Evolutionary conservation across 768 basidiomycete species (phyloP), one percentile per base, ranked within the genome.

Genomic region (Coprinellus micaceus): DNA sequence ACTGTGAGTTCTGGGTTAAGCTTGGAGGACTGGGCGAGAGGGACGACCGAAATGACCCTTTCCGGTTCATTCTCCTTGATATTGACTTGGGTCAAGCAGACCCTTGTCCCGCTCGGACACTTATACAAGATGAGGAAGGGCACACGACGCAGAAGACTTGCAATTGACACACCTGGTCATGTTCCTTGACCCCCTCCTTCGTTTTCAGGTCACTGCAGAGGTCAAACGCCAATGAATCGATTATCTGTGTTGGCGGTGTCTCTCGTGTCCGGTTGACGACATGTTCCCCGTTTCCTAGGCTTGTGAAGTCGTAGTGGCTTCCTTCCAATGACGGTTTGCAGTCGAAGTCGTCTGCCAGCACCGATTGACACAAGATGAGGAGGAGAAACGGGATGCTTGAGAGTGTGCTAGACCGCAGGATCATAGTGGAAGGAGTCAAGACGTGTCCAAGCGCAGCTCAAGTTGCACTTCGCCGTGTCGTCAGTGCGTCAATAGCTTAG

Each of bases 1-100:
- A 69, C 59, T 57, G 60, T 60, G 53, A 67, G 69, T 45, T 62
- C 62, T 25, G 75, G 65, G 19, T 74, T 55, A 28, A 77, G 62
- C 17, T 65, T 65, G 29, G 68, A 65, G 4, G 71, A 64, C 58
- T 77, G 74, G 9, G 84, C 88, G 28, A 94, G 63, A n/a, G 90
- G 85, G 53, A 94, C 82, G n/a, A 92, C 89, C 28, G 83, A 75
- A 25, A 84, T 74, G 63, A 94, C 69, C 50, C 89, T 80, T 60
- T 89, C 86, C 2, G 73, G 53, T 39, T 75, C 68, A 21, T 73
- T 77, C 1, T 66, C 61, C 69, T 88, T 91, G 61, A 73, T 62
- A 63, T 92, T 91, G 30, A 76, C 79, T 62, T 80, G 82, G 3
- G 82, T 86, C 28, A 92, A 73, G 70, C 93, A 95, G 48, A 84